Percentiles rank a stretch among this genome's conserved stretches.
Conservation (phyloP, 495 filamentous ascomycete genomes). For the Lichenothelia convexa region DNA sequence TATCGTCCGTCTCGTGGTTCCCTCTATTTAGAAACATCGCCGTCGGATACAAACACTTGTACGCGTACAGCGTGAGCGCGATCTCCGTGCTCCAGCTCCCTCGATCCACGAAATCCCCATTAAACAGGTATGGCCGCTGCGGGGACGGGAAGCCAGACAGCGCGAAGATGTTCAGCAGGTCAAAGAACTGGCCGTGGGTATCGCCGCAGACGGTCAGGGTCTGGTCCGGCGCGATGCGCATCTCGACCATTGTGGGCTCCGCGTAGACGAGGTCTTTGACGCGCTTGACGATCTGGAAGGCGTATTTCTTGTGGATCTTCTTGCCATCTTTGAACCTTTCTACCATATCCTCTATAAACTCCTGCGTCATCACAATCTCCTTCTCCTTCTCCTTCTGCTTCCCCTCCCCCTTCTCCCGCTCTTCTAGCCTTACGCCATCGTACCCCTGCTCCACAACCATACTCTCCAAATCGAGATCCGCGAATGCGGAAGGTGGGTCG, state of each 20-base stretch:
- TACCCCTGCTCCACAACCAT: conserved; percentile 70
- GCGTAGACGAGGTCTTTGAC: conserved; percentile 77
- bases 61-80: conserved; percentile 79
- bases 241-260: conserved; percentile 94
- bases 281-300: conserved; percentile 82
- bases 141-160: conserved; percentile 71
- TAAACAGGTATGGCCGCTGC: conserved; percentile 88
- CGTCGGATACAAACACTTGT: conserved; percentile 84
- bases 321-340: conserved; percentile 90
- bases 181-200: conserved; percentile 98
- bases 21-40: conserved; percentile 92
- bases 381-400: too few relatives aligned
- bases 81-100: conserved; percentile 97
- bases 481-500: conserved; percentile 78
- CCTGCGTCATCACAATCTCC: conserved; percentile 75
- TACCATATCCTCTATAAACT: conserved; percentile 95
- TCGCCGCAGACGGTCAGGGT: conserved; percentile 91
- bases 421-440: conserved; percentile 61
- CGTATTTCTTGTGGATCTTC: conserved; percentile 89
- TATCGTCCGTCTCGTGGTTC: conserved; percentile 98
- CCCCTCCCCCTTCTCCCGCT: too few relatives aligned
- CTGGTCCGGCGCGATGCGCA: conserved; percentile 56
- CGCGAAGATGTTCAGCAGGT: conserved; percentile 89
- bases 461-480: conserved; percentile 69
- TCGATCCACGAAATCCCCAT: conserved; percentile 96